Evolutionary conservation across 345 rosid genomes (phyloP).

Genomic region (Camelina hispida): DNA sequence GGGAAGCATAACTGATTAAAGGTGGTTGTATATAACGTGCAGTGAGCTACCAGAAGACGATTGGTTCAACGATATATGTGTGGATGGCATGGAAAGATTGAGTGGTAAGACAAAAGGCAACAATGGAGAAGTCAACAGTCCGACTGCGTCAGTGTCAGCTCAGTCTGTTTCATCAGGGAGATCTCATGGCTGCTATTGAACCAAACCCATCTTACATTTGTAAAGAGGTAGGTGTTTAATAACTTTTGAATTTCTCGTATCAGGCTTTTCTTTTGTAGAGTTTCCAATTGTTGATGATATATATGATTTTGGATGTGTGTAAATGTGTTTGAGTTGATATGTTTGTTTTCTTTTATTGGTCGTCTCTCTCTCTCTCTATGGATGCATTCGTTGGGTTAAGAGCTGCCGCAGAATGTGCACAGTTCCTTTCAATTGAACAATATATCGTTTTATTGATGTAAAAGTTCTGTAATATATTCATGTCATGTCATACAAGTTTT

Average conservation of each 20-base stretch:
- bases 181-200: slow-evolving; percentile 78
- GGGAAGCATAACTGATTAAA: slow-evolving; percentile 12
- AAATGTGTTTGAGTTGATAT: slow-evolving; percentile 34
- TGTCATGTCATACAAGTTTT: not conserved
- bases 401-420: no score
- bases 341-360: not conserved
- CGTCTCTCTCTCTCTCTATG: slow-evolving; percentile 3
- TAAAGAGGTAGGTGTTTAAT: no score
- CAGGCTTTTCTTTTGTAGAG: slow-evolving; percentile 31
- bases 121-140: slow-evolving; percentile 86
- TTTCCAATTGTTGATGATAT: slow-evolving; percentile 37
- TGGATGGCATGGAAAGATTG: slow-evolving; percentile 80
- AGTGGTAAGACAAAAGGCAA: slow-evolving; percentile 82
- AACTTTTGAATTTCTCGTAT: no score
- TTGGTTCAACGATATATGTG: slow-evolving; percentile 86
- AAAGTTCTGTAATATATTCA: not conserved
- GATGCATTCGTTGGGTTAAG: slow-evolving; percentile 9
- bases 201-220: slow-evolving; percentile 30
- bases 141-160: slow-evolving; percentile 96
- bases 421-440: not conserved
- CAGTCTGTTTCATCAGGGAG: slow-evolving; percentile 93
- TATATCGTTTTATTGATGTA: no score
- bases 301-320: slow-evolving; percentile 24
- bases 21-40: slow-evolving; percentile 33
- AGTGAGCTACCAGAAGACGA: slow-evolving; percentile 90